These are phyloP conservation scores for Zasmidium angulare DNA, from an alignment of 2,329 filamentous ascomycete genomes.

Conservation along the genomic window DNA sequence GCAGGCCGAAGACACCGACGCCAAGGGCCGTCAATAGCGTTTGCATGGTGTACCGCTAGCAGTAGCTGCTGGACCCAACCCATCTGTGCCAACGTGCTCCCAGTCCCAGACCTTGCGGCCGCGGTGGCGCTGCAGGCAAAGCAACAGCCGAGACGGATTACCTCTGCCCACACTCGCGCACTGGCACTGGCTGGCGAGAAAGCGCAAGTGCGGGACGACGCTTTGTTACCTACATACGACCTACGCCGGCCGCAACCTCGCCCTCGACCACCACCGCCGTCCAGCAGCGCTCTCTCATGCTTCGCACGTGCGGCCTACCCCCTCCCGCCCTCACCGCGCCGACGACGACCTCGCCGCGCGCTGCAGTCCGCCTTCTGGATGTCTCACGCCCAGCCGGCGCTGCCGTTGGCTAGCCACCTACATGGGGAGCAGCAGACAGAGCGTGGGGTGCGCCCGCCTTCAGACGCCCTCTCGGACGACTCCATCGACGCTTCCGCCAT, in stretches of 20 bases:
- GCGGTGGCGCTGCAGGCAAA: slow-evolving; percentile 1
- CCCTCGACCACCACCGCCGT: not conserved
- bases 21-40: slow-evolving; percentile 3
- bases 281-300: not conserved
- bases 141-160: slow-evolving; percentile 4
- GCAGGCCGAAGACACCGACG: not conserved
- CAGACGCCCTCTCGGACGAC: slow-evolving; percentile 26
- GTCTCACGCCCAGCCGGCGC: slow-evolving; percentile 23
- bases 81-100: no score
- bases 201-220: not conserved
- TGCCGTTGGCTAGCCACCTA: slow-evolving; percentile 21
- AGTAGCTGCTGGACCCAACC: not conserved
- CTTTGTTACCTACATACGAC: not conserved
- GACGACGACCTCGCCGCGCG: not conserved
- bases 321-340: not conserved
- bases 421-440: slow-evolving; percentile 16
- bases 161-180: not conserved
- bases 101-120: not conserved
- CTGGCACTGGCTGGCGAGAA: no score
- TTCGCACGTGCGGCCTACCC: slow-evolving; percentile 13
- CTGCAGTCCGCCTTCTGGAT: slow-evolving; percentile 7
- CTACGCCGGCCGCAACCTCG: not conserved
- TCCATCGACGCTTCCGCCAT: slow-evolving; percentile 20
- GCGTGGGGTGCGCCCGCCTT: slow-evolving; percentile 21
- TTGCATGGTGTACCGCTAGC: slow-evolving; percentile 1